Base-by-base conservation (phyloP, 148 eudicot genomes). In the Oxyria digyna region DNA sequence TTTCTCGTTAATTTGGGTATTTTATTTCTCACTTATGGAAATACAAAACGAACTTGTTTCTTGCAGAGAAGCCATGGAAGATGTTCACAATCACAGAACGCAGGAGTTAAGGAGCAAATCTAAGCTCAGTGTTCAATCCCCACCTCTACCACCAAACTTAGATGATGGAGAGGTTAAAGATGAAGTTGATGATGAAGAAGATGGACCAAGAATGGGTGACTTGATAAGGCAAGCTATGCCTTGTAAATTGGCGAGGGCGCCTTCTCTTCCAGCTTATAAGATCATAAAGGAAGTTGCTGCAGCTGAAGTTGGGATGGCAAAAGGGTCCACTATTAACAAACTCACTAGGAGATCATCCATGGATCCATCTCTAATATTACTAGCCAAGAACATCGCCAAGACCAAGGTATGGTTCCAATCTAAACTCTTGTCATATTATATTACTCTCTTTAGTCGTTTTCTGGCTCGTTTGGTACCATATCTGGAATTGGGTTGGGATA, bases 161-260 rank as follows among this genome's bases (percentile, higher is more conserved):
- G 73, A 74, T 26, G 29, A 52, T 21, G 31, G 31, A 31, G 81
- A 57, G 2, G 63, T 31, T 0, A 80, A 71, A 3, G 78, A 77
- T 2, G 74, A 62, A 5, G 70, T 80, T 11, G 91, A 86, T 21
- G 85, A 73, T 0, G 94, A 85, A 8, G 82, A 80, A 52, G 97
- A 89, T 8, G 62, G 26, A 32, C 85, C 86, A 20, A 78, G 85
- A 9, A 75, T 91, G 85, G 87, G 89, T 38, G 86, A 79, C 62
- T 82, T 91, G 79, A 91, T 91, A 26, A 81, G 87, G 76, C 91
- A 91, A 75, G 97, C 83, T 8, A 77, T 81, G 83, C 80, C 80
- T 29, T 68, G 71, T 21, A 69, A 72, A 35, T 52, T 80, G 62
- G 71, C 69, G 10, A 64, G 78, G 5, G 67, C 80, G 5, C 80